Evolutionary conservation across 78 protist genomes (phyloP).

Genomic region (Dictyostelium discoideum): dicty_2.7 NC_007091.3:1128501-1129000

Average conservation of each 20-base stretch:
- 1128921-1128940: conserved; percentile 15
- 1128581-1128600: neutral
- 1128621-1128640: neutral
- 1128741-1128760: neutral
- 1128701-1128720: neutral
- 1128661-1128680: neutral
- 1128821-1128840: neutral
- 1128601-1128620: neutral
- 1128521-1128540: conserved; percentile 9
- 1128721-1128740: neutral
- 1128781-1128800: neutral
- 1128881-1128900: neutral
- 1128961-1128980: neutral
- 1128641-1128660: neutral
- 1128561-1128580: neutral
- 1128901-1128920: neutral
- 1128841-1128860: neutral
- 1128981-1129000: neutral
- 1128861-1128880: neutral
- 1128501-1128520: conserved; percentile 18
- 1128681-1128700: neutral
- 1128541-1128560: conserved; percentile 10
- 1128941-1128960: neutral
- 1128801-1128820: neutral
- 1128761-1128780: neutral